A percentile compares a stretch with the other conserved stretches of the same genome.
These are phyloP conservation scores for Ustilago curta DNA, from an alignment of 1,284 basidiomycete genomes.

Conservation along the genomic window DNA sequence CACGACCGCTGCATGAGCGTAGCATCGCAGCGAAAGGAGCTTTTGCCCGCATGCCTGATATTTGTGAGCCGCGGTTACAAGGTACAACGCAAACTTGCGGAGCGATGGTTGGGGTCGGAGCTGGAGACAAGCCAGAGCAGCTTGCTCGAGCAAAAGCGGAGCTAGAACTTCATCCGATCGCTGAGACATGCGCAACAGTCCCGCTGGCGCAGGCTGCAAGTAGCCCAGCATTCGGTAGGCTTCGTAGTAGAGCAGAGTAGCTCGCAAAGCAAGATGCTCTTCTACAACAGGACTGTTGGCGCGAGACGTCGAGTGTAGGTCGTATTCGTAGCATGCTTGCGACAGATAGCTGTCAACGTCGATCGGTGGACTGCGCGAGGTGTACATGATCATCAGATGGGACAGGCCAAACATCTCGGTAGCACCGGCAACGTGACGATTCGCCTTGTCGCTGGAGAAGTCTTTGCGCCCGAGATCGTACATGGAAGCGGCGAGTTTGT, in stretches of 20 bases:
- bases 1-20: slow-evolving; percentile 42
- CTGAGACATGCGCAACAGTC: slow-evolving; percentile 52
- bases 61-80: slow-evolving; percentile 72
- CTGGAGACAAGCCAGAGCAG: slow-evolving; percentile 71
- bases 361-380: slow-evolving; percentile 35
- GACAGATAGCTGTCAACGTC: slow-evolving; percentile 59
- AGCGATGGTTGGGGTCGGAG: slow-evolving; percentile 62
- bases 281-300: slow-evolving; percentile 16
- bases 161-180: slow-evolving; percentile 72
- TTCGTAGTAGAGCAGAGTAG: slow-evolving; percentile 62
- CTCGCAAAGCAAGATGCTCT: slow-evolving; percentile 49
- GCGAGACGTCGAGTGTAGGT: slow-evolving; percentile 12
- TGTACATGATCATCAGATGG: slow-evolving; percentile 57
- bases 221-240: slow-evolving; percentile 50
- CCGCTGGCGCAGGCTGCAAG: slow-evolving; percentile 47
- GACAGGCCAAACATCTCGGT: slow-evolving; percentile 66
- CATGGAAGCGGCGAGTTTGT: slow-evolving; percentile 82
- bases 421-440: slow-evolving; percentile 57
- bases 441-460: slow-evolving; percentile 62
- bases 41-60: slow-evolving; percentile 74
- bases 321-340: slow-evolving; percentile 46
- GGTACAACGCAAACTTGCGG: slow-evolving; percentile 71
- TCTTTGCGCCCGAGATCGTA: slow-evolving; percentile 82
- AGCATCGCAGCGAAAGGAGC: slow-evolving; percentile 49
- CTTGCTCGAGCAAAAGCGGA: slow-evolving; percentile 73